phyloP scores from a whole-genome alignment of 1,284 basidiomycete genomes.

The Pseudozyma sp. region DNA sequence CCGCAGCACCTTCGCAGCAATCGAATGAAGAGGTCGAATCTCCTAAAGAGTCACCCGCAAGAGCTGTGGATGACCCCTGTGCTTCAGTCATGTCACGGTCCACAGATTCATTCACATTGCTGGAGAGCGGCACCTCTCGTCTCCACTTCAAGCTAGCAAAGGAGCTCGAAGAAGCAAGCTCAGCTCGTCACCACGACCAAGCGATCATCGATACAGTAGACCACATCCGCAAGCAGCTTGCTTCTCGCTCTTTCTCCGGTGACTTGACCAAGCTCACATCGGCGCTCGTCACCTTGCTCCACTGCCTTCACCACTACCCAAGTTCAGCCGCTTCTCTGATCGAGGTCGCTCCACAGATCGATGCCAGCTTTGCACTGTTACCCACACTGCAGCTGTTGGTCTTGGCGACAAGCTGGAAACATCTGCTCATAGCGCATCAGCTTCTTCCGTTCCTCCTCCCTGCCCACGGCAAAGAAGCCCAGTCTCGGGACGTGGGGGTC shows the following conservation, averaged over 20 bases:
- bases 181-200: slow-evolving; percentile 11
- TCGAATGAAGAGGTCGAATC: too few relatives aligned
- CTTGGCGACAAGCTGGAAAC: slow-evolving; percentile 32
- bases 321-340: slow-evolving; percentile 2
- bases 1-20: too few relatives aligned
- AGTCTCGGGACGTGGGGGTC: background rate
- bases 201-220: slow-evolving; percentile 27
- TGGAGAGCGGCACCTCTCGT: slow-evolving; percentile 49
- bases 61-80: background rate
- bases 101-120: slow-evolving; percentile 36
- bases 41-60: too few relatives aligned
- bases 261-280: slow-evolving; percentile 25
- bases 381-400: slow-evolving; percentile 46
- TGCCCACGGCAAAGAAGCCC: background rate
- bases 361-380: slow-evolving; percentile 44
- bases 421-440: slow-evolving; percentile 36
- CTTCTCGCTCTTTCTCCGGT: slow-evolving; percentile 11
- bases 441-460: slow-evolving; percentile 25
- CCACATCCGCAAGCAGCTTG: slow-evolving; percentile 17
- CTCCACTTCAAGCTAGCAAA: slow-evolving; percentile 54
- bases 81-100: slow-evolving; percentile 19
- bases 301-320: slow-evolving; percentile 39
- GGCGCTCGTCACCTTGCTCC: slow-evolving; percentile 35
- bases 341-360: background rate
- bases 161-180: slow-evolving; percentile 29